Conservation (phyloP, 225 moss, liverwort and hornwort species). For the Physcomitrium patens region DNA sequence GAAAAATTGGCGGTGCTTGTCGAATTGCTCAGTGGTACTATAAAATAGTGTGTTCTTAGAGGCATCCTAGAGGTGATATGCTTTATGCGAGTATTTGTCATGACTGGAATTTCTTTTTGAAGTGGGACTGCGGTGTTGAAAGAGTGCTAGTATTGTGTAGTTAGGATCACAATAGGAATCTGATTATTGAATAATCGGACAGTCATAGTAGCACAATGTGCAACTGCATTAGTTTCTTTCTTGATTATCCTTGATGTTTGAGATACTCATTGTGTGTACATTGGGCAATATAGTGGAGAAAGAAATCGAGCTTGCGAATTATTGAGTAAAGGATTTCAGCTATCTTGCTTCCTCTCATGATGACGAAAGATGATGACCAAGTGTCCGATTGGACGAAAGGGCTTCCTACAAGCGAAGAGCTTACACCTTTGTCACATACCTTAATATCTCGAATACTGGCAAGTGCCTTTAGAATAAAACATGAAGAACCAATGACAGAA, state of each 20-base stretch:
- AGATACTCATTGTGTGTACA: slow-evolving; percentile 22
- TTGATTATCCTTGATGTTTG: slow-evolving; percentile 16
- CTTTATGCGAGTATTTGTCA: no score
- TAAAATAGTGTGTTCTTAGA: no score
- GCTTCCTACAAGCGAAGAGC: slow-evolving; percentile 73
- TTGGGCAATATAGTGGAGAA: slow-evolving; percentile 16
- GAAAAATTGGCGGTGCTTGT: no score
- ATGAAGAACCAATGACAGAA: slow-evolving; percentile 45
- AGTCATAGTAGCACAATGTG: not conserved
- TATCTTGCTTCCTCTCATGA: slow-evolving; percentile 30
- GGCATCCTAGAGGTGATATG: no score
- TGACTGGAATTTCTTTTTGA: no score
- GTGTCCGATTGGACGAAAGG: slow-evolving; percentile 88
- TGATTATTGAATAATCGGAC: not conserved
- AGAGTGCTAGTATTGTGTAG: no score
- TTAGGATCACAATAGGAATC: not conserved
- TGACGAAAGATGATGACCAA: slow-evolving; percentile 64
- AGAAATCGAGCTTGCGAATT: slow-evolving; percentile 10
- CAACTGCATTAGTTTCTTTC: not conserved
- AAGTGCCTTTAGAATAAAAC: slow-evolving; percentile 76
- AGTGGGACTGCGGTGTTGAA: no score
- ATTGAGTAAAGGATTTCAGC: not conserved
- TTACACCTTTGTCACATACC: slow-evolving; percentile 77
- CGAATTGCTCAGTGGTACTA: no score
- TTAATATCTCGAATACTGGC: slow-evolving; percentile 75